Evolutionary conservation across 192 early-diverging fungal genomes (phyloP).

Genomic region (Backusella macrospora): DNA sequence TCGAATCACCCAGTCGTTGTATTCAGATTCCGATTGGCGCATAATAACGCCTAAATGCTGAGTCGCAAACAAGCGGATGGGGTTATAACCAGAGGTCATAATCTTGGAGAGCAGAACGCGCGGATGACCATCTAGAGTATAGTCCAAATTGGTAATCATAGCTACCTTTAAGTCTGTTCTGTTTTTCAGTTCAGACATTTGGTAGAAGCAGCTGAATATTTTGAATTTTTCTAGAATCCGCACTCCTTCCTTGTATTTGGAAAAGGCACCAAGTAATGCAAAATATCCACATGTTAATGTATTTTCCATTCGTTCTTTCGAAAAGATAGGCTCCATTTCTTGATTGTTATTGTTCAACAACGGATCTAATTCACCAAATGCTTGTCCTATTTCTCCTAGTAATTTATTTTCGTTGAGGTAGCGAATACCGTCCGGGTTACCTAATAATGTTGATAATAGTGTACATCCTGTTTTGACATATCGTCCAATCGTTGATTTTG

Average conservation of each 20-base stretch:
- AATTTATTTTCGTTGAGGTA: constrained; percentile 73
- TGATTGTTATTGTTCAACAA: constrained; percentile 43
- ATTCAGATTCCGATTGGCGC: constrained; percentile 56
- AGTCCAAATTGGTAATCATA: constrained; percentile 75
- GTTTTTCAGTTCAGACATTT: constrained; percentile 73
- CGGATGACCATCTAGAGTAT: constrained; percentile 78
- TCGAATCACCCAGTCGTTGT: constrained; percentile 73
- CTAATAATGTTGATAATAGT: constrained; percentile 66
- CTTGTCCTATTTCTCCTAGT: constrained; percentile 70
- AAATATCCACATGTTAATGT: constrained; percentile 81
- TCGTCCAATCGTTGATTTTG: constrained; percentile 39
- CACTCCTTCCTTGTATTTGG: constrained; percentile 65
- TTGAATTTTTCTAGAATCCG: constrained; percentile 72
- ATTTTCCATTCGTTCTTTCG: constrained; percentile 71
- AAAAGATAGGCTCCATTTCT: constrained; percentile 68
- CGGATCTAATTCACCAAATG: constrained; percentile 76
- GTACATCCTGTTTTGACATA: constrained; percentile 71
- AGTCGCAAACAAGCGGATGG: constrained; percentile 76
- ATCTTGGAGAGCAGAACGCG: constrained; percentile 81
- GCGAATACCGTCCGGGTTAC: constrained; percentile 64
- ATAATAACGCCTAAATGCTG: constrained; percentile 69
- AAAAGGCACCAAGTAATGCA: constrained; percentile 68
- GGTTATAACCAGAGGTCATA: constrained; percentile 84
- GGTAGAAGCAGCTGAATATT: constrained; percentile 80
- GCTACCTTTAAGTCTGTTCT: constrained; percentile 79